Evolutionary conservation across 2,329 filamentous ascomycete species (phyloP).

Genomic region (Sordariomycetes sp.): DNA sequence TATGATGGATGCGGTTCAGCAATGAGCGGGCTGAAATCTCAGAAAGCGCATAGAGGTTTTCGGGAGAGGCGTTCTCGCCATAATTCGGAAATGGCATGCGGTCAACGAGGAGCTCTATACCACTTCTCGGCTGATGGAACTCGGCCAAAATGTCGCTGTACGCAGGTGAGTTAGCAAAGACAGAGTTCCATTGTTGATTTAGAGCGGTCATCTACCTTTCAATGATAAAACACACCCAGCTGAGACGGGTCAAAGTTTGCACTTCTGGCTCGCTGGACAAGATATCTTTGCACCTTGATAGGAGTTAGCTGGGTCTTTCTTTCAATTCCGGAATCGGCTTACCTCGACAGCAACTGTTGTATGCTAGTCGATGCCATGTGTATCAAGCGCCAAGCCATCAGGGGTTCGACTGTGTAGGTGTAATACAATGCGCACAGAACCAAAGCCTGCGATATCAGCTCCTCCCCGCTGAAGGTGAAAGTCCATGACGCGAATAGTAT

Average conservation of each 20-base stretch:
- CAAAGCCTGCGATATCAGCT: constrained; percentile 7
- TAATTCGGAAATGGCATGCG: constrained; percentile 13
- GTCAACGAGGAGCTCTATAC: constrained; percentile 14
- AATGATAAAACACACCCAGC: constrained; percentile 15
- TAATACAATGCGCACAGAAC: constrained; percentile 10
- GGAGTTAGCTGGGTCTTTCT: neutral
- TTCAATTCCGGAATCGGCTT: neutral
- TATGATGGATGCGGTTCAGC: constrained; percentile 14
- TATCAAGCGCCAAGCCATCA: constrained; percentile 11
- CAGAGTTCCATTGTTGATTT: neutral
- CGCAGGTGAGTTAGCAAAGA: neutral
- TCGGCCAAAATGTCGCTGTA: constrained; percentile 13
- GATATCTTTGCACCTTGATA: constrained; percentile 3
- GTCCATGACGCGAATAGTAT: constrained; percentile 9
- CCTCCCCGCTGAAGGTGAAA: constrained; percentile 6
- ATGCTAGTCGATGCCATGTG: constrained; percentile 12
- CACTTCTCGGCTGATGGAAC: constrained; percentile 14
- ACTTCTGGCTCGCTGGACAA: constrained; percentile 6
- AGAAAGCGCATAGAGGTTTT: constrained; percentile 10
- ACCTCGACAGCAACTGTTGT: constrained; percentile 9
- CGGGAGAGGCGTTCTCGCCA: constrained; percentile 7
- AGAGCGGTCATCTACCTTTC: constrained; percentile 10
- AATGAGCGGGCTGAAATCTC: constrained; percentile 12
- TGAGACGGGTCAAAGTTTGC: constrained; percentile 11
- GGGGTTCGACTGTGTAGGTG: constrained; percentile 8